A percentile compares a stretch with the other conserved stretches of the same genome.
Conservation (phyloP, 78 protist species). For the Cavenderia fasciculata region DNA sequence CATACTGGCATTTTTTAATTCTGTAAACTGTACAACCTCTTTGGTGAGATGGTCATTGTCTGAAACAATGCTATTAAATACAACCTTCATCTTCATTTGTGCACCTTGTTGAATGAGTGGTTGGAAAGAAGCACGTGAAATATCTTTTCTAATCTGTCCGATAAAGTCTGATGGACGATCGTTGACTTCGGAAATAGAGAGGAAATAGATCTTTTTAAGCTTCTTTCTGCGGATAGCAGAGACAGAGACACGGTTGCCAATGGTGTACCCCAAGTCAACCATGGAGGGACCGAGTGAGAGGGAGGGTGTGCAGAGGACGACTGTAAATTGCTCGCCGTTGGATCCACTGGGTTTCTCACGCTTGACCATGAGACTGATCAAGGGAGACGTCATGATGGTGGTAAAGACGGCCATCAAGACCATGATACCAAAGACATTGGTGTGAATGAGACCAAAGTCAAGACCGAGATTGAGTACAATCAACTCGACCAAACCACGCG, state of each 20-base stretch:
- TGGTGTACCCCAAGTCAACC: conserved; percentile 35
- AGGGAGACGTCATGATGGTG: conserved; percentile 48
- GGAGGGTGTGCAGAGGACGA: conserved; percentile 45
- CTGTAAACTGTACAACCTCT: conserved; percentile 34
- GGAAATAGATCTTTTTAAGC: conserved; percentile 27
- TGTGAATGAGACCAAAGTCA: conserved; percentile 44
- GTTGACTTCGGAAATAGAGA: conserved; percentile 36
- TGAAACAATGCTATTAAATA: conserved; percentile 22
- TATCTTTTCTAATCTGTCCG: conserved; percentile 49
- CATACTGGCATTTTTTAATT: conserved; percentile 7
- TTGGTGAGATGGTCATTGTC: conserved; percentile 51
- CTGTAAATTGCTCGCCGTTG: not conserved
- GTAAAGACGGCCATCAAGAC: conserved; percentile 79
- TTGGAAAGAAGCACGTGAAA: conserved; percentile 6
- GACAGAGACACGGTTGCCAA: not conserved
- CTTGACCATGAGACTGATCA: conserved; percentile 31
- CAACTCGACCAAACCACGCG: conserved; percentile 82
- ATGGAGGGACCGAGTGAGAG: conserved; percentile 30
- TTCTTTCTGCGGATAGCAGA: conserved; percentile 27
- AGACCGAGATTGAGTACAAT: conserved; percentile 83
- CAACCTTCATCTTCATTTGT: conserved; percentile 25
- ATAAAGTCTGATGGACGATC: conserved; percentile 75
- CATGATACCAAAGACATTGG: conserved; percentile 61
- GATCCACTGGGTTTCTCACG: not conserved
- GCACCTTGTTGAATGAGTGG: conserved; percentile 26